phyloP scores from a whole-genome alignment of 108 stramenopile genomes.

The Nitzschia inconspicua region DNA sequence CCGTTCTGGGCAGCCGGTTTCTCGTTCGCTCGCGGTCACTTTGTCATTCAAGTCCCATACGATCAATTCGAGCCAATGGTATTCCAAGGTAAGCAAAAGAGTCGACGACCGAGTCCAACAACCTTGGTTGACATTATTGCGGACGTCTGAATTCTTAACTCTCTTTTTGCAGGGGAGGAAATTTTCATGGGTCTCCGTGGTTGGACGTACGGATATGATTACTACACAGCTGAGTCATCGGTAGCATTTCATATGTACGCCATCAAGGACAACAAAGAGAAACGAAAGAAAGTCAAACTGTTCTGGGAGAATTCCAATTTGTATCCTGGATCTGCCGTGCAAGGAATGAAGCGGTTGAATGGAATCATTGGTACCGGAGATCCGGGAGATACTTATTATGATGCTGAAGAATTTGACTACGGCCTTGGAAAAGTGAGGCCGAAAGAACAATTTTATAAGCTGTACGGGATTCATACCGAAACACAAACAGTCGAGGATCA shows the following conservation, averaged over 20 bases:
- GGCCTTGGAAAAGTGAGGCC: slow-evolving; percentile 74
- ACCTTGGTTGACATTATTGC: no score
- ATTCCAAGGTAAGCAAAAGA: no score
- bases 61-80: slow-evolving; percentile 85
- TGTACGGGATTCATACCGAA: slow-evolving; percentile 81
- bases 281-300: slow-evolving; percentile 56
- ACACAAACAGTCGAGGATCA: slow-evolving; percentile 65
- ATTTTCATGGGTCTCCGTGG: slow-evolving; percentile 79
- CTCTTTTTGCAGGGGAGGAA: slow-evolving; percentile 86
- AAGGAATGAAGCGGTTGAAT: slow-evolving; percentile 80
- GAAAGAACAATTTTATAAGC: slow-evolving; percentile 68
- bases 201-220: slow-evolving; percentile 86
- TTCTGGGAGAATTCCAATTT: slow-evolving; percentile 75
- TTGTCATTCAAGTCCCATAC: slow-evolving; percentile 84
- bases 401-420: slow-evolving; percentile 61
- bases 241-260: slow-evolving; percentile 89
- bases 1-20: slow-evolving; percentile 96
- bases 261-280: slow-evolving; percentile 46
- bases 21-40: slow-evolving; percentile 85
- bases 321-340: slow-evolving; percentile 57
- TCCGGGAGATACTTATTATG: slow-evolving; percentile 35
- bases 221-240: slow-evolving; percentile 71
- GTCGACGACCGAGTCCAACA: no score
- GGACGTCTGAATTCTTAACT: no score
- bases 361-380: slow-evolving; percentile 81